Percentiles rank a stretch among this genome's conserved stretches.
These are phyloP conservation scores for Dothideomycetes sp. DNA, from an alignment of 2,329 filamentous ascomycete genomes.

Conservation along the genomic window DNA sequence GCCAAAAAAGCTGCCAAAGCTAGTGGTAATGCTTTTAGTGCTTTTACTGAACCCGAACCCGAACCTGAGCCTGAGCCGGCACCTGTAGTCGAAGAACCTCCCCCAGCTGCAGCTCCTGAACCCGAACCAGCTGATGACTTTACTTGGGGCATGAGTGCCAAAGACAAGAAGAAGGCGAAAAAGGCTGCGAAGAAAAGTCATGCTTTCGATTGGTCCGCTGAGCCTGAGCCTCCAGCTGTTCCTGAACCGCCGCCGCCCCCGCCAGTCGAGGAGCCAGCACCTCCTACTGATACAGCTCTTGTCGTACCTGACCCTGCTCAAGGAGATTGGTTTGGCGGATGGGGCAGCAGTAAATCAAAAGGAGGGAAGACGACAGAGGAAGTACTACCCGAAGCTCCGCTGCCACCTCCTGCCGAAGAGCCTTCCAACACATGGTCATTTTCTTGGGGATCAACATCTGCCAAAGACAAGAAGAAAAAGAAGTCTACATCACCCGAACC, in stretches of 20 bases:
- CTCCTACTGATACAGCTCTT: conserved; percentile 18
- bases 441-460: conserved; percentile 47
- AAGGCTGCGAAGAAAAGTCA: conserved; percentile 38
- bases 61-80: conserved; percentile 19
- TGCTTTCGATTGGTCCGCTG: conserved; percentile 23
- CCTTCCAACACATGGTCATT: conserved; percentile 45
- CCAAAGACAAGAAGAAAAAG: conserved; percentile 42
- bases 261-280: no score
- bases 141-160: conserved; percentile 29
- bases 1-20: conserved; percentile 38
- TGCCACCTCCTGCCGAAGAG: conserved; percentile 22
- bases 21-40: conserved; percentile 20
- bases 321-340: conserved; percentile 23
- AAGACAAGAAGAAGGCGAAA: conserved; percentile 39
- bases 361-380: conserved; percentile 23
- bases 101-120: conserved; percentile 23
- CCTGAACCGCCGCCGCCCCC: conserved; percentile 18
- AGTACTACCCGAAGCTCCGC: conserved; percentile 17
- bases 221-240: conserved; percentile 16
- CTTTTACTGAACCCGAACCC: conserved; percentile 16
- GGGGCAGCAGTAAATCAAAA: conserved; percentile 24
- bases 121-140: conserved; percentile 25
- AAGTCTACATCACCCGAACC: conserved; percentile 19
- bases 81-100: conserved; percentile 15
- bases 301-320: conserved; percentile 16